These are phyloP conservation scores for Coprinellus aureogranulatus DNA, from an alignment of 768 basidiomycete species.

Conservation along the genomic window DNA sequence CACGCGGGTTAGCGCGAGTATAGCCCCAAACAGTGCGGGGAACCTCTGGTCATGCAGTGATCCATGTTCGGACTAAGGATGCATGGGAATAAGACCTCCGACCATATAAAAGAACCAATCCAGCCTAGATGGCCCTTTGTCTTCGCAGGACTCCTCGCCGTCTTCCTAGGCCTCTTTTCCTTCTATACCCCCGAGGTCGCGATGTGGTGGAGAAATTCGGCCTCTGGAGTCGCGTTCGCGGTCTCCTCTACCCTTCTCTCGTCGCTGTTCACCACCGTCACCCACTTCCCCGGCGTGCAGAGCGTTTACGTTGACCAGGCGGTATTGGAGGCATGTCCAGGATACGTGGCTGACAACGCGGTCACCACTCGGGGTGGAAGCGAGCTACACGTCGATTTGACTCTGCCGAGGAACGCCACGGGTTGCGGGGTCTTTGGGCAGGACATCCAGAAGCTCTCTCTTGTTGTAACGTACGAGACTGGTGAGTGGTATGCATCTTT, in stretches of 20 bases:
- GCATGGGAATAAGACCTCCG: background rate
- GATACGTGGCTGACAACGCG: conserved; percentile 53
- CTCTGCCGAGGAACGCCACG: conserved; percentile 46
- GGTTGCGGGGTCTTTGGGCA: conserved; percentile 48
- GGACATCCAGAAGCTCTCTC: conserved; percentile 46
- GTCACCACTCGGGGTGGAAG: conserved; percentile 28
- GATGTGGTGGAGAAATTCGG: background rate
- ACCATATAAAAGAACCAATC: background rate
- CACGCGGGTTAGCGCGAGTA: background rate
- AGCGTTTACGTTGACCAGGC: conserved; percentile 28
- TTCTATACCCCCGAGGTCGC: background rate
- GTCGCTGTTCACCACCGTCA: background rate
- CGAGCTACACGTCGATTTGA: conserved; percentile 54
- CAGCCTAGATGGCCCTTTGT: background rate
- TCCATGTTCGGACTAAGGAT: background rate
- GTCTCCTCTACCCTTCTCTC: background rate
- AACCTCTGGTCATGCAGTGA: background rate
- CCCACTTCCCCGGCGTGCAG: background rate
- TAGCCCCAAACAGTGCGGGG: background rate
- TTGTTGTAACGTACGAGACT: conserved; percentile 60
- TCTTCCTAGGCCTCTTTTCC: background rate
- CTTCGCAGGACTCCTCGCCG: background rate
- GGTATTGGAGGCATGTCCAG: conserved; percentile 56
- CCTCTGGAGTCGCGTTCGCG: background rate
- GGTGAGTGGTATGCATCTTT: conserved; percentile 28